Evolutionary conservation across 805 yeast species (phyloP).

Genomic region (Tetrapisispora phaffii): DNA sequence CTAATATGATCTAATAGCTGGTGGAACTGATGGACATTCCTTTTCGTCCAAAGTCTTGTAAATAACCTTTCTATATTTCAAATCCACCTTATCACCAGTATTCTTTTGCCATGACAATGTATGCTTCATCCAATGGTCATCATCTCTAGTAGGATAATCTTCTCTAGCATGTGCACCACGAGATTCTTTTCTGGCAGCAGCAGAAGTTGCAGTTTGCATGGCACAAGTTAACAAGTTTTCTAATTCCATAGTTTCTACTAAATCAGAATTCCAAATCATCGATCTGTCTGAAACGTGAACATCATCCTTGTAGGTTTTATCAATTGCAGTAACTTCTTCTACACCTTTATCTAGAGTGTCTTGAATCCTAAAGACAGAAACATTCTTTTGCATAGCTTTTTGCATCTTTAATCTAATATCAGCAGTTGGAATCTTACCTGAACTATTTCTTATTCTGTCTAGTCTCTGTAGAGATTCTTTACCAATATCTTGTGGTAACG

Average conservation of each 20-base stretch:
- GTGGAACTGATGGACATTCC: conserved; percentile 94
- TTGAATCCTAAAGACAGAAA: conserved; percentile 94
- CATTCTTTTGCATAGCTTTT: conserved; percentile 90
- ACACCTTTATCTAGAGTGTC: conserved; percentile 89
- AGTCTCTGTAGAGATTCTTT: conserved; percentile 81
- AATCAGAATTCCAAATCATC: conserved; percentile 97
- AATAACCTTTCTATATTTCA: conserved; percentile 81
- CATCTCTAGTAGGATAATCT: conserved; percentile 94
- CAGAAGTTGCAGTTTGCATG: conserved; percentile 86
- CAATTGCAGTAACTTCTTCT: conserved; percentile 61
- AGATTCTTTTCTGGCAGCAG: conserved; percentile 91
- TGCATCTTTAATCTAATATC: conserved; percentile 89
- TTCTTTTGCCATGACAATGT: conserved; percentile 81
- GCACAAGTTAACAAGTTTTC: conserved; percentile 97
- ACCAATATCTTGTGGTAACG: conserved; percentile 80
- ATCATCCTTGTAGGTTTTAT: conserved; percentile 51
- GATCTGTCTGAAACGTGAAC: conserved; percentile 90
- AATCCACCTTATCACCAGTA: conserved; percentile 58
- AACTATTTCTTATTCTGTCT: conserved; percentile 77
- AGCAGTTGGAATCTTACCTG: conserved; percentile 76
- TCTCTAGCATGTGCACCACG: conserved; percentile 99
- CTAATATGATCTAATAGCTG: conserved; percentile 89
- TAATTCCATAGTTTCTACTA: conserved; percentile 90
- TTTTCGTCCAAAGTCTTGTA: conserved; percentile 75
- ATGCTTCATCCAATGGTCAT: conserved; percentile 96